Base-by-base conservation (phyloP, 2,329 filamentous ascomycete species). In the Furcasterigmium sp. region DNA sequence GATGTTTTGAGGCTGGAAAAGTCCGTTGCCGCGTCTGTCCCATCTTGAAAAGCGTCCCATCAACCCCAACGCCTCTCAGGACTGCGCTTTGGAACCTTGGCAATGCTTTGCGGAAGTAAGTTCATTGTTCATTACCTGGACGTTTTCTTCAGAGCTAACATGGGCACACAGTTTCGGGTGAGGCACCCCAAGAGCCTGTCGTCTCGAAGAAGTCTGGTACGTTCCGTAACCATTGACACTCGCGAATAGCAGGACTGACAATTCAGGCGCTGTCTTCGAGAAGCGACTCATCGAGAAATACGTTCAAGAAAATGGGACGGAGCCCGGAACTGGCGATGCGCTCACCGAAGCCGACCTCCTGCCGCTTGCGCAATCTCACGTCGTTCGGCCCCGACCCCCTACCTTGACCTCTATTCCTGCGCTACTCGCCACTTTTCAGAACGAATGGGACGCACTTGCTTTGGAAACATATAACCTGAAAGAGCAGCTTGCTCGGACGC, bases 391-490 rank as follows among this genome's bases (percentile, higher is more conserved):
- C 40, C 82, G 93, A 58, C 91, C 93, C 46, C 91, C 93, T 25
- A 91, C 89, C 26, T 82, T 97, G 56, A 97, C 93, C 43, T 98
- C 93, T 29, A 95, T 98, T 59, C 93, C 93, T 18, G 90, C 93
- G 15, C 80, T 98, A 44, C 85, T 98, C 44, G 86, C 88, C 39
- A 86, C 91, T 30, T 97, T 98, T 64, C 93, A 98, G 64, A 95
- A 95, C 64, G 93, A 98, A 74, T 98, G 93, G 93, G 93, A 98
- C 62, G 85, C 91, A 8, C 71, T 96, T 36, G 88, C 91, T 11
- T 73, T 97, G 28, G 93, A 98, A 69, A 87, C 89, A 40, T 96
- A 90, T 64, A 93, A 88, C 53, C 71, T 97, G 47, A 85, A 87
- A 68, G 87, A 96, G 64, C 89, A 95, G 60, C 74, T 98, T 49